phyloP scores from a whole-genome alignment of 768 basidiomycete genomes.

The Sarcomyxa edulis region DNA sequence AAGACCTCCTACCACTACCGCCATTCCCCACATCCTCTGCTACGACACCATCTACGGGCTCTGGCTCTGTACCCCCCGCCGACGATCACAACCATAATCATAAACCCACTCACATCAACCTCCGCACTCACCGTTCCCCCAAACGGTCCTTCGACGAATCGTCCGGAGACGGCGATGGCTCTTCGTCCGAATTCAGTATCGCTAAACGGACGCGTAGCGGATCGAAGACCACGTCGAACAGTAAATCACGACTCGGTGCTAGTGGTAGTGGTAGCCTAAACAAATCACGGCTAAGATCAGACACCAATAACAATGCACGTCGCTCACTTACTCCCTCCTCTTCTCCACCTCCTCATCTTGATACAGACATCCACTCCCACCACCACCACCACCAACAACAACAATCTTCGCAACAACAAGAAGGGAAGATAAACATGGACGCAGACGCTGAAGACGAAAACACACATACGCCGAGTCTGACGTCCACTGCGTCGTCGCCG shows the following conservation, averaged over 20 bases:
- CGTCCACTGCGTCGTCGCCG: constrained; percentile 20
- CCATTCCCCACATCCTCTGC: constrained; percentile 4
- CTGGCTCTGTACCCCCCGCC: constrained; percentile 6
- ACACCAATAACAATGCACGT: constrained; percentile 6
- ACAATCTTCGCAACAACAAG: neutral
- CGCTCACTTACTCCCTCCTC: constrained; percentile 2
- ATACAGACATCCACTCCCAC: neutral
- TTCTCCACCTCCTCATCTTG: no score
- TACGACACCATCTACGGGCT: constrained; percentile 6
- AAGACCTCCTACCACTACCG: constrained; percentile 7
- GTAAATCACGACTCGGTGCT: no score
- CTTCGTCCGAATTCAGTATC: constrained; percentile 21
- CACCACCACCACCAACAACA: neutral
- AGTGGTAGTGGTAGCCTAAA: no score
- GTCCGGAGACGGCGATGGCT: constrained; percentile 4
- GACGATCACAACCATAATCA: constrained; percentile 14
- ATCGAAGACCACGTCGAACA: neutral
- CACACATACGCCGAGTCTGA: constrained; percentile 32
- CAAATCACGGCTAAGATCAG: no score
- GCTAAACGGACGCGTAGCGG: constrained; percentile 14
- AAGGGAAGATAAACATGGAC: constrained; percentile 2
- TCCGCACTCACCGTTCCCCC: constrained; percentile 42
- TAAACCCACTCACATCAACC: constrained; percentile 13
- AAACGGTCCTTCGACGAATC: constrained; percentile 61
- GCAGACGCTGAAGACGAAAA: constrained; percentile 9